Evolutionary conservation across 83 land plant species (phyloP), one percentile per base, ranked within the genome.

Genomic region (Picea engelmannii): DNA sequence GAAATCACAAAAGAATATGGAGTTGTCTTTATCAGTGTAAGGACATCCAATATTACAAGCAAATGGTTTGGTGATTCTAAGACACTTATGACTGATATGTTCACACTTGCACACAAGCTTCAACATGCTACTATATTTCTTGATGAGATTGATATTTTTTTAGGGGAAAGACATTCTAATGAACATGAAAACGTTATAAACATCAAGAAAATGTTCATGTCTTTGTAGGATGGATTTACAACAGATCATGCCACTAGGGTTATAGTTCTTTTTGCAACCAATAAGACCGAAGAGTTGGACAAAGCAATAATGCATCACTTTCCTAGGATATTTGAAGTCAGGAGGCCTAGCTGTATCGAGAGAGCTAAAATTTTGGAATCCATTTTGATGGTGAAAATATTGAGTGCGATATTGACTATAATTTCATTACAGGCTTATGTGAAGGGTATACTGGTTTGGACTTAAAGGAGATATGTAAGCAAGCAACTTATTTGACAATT

Each of bases 161-260:
- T 96, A 84, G 95, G 99, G 21, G 95, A 94, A 80, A 92, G 99
- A 3, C 88, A 94, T 3, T 80, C 49, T 5, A 84, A 90, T 15
- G 99, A 96, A 76, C 92, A 96, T 83, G 95, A 96, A 83, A 92
- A 92, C 44, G 61, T 94, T 59, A 83, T 94, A 17, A 94, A 90
- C 64, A 96, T 96, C 95, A 96, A 96, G 80, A 96, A 95, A 11
- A 95, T 94, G 83, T 96, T 96, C 75, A 94, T 96, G 99, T 87
- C 99, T 5, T 82, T 94, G 52, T 94, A 95, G 99, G 99, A 96
- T 91, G 99, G 99, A 20, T 94, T 96, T 78, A 31, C 31, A 31
- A 31, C 1, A 31, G 31, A 31, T 31, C 1, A 31, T 31, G 31
- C 1, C 31, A 0, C 99, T 12, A 88, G 97, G 42, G 97, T 96